A percentile compares a stretch with the other conserved stretches of the same genome.
phyloP scores from a whole-genome alignment of 768 basidiomycete genomes.

The Rhizopogon rudus region DNA sequence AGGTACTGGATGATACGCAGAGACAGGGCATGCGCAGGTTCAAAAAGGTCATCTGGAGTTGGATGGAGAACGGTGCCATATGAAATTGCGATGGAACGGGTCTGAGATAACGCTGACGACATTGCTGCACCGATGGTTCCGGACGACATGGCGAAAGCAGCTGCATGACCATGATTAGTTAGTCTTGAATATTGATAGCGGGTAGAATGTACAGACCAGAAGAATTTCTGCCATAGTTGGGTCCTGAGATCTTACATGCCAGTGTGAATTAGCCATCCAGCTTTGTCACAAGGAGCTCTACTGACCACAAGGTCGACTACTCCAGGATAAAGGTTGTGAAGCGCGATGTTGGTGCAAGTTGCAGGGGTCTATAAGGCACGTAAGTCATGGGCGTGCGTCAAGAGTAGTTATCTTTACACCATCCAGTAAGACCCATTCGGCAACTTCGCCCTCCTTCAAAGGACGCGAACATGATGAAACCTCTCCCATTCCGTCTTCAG shows the following conservation, averaged over 20 bases:
- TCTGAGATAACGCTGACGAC: conserved; percentile 65
- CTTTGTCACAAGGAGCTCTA: conserved; percentile 9
- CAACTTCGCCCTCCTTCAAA: conserved; percentile 68
- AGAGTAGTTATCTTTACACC: conserved; percentile 42
- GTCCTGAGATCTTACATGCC: conserved; percentile 65
- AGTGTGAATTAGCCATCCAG: neutral
- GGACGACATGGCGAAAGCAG: conserved; percentile 85
- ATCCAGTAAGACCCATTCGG: conserved; percentile 89
- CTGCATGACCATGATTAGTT: conserved; percentile 28
- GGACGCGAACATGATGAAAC: conserved; percentile 55
- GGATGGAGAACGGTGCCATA: conserved; percentile 79
- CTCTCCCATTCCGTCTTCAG: conserved; percentile 64
- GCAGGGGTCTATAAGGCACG: conserved; percentile 65
- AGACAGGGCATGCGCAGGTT: conserved; percentile 71
- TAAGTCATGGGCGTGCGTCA: neutral
- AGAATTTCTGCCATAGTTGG: conserved; percentile 81
- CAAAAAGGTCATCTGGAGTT: conserved; percentile 50
- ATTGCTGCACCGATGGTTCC: conserved; percentile 92
- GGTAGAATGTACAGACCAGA: conserved; percentile 45
- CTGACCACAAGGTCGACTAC: conserved; percentile 86
- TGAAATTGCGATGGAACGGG: conserved; percentile 80
- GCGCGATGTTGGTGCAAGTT: conserved; percentile 84
- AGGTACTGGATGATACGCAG: conserved; percentile 65
- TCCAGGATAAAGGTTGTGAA: conserved; percentile 84
- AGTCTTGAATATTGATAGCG: neutral